Conservation (phyloP, 1,284 basidiomycete species). For the Malassezia slooffiae region DNA sequence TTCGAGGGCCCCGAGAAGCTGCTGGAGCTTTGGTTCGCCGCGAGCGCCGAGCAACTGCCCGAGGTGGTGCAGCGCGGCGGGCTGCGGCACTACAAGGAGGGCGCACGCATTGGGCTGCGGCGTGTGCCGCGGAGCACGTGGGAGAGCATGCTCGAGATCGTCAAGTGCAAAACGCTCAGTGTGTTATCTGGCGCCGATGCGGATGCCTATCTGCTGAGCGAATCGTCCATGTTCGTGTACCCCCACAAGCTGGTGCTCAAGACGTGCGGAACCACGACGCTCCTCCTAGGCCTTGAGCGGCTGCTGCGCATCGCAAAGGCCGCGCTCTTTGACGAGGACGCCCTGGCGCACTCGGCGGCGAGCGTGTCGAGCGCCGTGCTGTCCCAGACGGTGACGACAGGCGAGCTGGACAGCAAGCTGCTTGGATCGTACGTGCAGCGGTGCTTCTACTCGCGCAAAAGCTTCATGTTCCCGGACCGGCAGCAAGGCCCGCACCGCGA, state of each 20-base stretch:
- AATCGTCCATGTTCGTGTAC: conserved; percentile 92
- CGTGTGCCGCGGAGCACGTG: conserved; percentile 66
- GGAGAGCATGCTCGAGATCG: conserved; percentile 95
- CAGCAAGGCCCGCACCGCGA: conserved; percentile 86
- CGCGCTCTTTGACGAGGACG: conserved; percentile 56
- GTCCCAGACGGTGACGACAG: conserved; percentile 8
- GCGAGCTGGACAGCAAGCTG: conserved; percentile 4
- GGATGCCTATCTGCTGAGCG: conserved; percentile 93
- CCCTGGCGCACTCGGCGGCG: conserved; percentile 49
- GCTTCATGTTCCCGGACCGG: conserved; percentile 97
- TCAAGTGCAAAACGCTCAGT: conserved; percentile 92
- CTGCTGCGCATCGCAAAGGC: conserved; percentile 62
- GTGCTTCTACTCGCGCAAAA: conserved; percentile 88
- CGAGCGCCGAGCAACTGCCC: conserved; percentile 49
- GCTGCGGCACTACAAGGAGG: conserved; percentile 20
- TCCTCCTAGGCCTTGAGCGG: conserved; percentile 62
- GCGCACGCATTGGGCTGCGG: conserved; percentile 56
- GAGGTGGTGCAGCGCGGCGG: too few relatives aligned
- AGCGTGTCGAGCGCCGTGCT: conserved; percentile 9
- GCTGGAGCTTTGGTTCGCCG: conserved; percentile 94
- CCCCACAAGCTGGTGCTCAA: conserved; percentile 95
- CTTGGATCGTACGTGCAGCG: conserved; percentile 34
- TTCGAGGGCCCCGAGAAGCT: conserved; percentile 73
- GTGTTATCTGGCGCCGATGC: conserved; percentile 73
- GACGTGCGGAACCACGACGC: conserved; percentile 96